These are phyloP conservation scores for Leptographium procerum DNA, from an alignment of 2,329 filamentous ascomycete species.

Conservation along the genomic window DNA sequence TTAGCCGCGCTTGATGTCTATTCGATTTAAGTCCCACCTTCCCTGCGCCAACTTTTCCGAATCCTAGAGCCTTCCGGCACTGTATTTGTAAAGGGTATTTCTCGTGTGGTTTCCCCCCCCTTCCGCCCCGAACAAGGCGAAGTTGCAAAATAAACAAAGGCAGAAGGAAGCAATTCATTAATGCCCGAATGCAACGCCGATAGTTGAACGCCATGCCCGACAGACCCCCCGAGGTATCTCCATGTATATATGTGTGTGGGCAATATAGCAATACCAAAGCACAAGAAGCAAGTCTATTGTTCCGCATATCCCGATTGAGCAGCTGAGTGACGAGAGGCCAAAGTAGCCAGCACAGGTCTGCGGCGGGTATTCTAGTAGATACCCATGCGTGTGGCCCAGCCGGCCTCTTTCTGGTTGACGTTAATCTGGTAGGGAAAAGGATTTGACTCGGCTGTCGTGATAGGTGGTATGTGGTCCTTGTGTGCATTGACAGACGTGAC, in stretches of 20 bases:
- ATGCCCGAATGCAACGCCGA: neutral
- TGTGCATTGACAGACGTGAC: slow-evolving; percentile 76
- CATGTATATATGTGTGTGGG: neutral
- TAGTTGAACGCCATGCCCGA: neutral
- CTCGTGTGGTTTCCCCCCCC: neutral
- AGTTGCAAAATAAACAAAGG: neutral
- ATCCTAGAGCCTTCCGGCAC: neutral
- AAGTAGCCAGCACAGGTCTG: too few relatives aligned
- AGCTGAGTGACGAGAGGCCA: too few relatives aligned
- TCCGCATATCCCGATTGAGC: too few relatives aligned
- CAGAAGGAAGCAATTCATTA: neutral
- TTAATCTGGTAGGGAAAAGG: slow-evolving; percentile 92
- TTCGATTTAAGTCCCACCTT: neutral
- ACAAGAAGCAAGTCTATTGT: neutral
- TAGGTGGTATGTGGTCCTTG: slow-evolving; percentile 93
- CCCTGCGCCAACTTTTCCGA: neutral
- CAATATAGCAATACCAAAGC: neutral
- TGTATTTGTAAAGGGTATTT: neutral
- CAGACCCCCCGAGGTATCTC: neutral
- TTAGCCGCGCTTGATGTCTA: neutral
- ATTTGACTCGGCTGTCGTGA: slow-evolving; percentile 82
- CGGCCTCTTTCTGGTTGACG: slow-evolving; percentile 68
- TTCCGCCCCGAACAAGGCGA: neutral
- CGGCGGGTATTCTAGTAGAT: slow-evolving; percentile 44
- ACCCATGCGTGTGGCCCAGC: slow-evolving; percentile 68